Percentiles rank a stretch among this genome's conserved stretches.
phyloP scores from a whole-genome alignment of 2,329 filamentous ascomycete species.

The Curvularia sp. region DNA sequence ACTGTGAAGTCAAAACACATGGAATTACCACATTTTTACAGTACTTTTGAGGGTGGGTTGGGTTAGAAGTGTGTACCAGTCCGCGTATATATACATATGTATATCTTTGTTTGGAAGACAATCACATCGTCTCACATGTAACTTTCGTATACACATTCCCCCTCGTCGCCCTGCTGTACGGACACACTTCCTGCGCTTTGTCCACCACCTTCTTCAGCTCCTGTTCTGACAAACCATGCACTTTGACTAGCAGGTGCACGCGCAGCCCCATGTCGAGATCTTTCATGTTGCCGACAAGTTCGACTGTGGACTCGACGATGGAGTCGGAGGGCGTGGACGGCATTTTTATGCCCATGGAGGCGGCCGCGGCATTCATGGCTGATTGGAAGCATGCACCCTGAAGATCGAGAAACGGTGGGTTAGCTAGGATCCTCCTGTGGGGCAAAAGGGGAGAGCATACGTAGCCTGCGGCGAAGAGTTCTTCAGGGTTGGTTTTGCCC shows the following conservation, averaged over 20 bases:
- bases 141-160: conserved; percentile 44
- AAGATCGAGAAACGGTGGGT: neutral
- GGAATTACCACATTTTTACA: too few relatives aligned
- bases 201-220: conserved; percentile 47
- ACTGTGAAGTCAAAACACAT: neutral
- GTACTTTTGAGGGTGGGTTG: too few relatives aligned
- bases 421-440: neutral
- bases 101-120: neutral
- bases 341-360: conserved; percentile 52
- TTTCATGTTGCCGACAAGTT: conserved; percentile 57
- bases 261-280: conserved; percentile 54
- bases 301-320: conserved; percentile 52
- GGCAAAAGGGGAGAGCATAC: conserved; percentile 27
- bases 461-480: conserved; percentile 58
- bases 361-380: conserved; percentile 56
- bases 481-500: conserved; percentile 55
- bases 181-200: conserved; percentile 47
- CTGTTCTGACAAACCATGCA: conserved; percentile 40
- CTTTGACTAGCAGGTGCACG: conserved; percentile 54
- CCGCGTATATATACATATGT: too few relatives aligned
- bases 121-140: conserved; percentile 32
- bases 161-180: conserved; percentile 44
- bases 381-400: conserved; percentile 39
- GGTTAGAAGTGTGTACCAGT: too few relatives aligned
- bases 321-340: conserved; percentile 49